Conservation (phyloP, 108 stramenopile genomes). For the Seminavis robusta region DNA sequence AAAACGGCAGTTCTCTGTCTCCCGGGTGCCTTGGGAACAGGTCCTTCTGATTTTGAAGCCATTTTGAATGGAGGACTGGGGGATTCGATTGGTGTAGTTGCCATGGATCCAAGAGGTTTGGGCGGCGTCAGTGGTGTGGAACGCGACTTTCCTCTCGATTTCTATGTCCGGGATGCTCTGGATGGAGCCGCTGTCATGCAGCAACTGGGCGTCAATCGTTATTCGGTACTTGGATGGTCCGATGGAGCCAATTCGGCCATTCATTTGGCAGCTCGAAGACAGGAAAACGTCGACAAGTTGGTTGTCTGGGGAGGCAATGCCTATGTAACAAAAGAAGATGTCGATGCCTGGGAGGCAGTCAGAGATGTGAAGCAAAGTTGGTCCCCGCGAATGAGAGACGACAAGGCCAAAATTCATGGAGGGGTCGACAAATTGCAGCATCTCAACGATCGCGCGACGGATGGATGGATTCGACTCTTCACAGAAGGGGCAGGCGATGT, state of each 20-base stretch:
- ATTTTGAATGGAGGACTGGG: slow-evolving; percentile 8
- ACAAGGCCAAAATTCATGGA: slow-evolving; percentile 7
- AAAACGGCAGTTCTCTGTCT: slow-evolving; percentile 9
- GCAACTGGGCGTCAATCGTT: slow-evolving; percentile 3
- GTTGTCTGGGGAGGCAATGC: slow-evolving; percentile 26
- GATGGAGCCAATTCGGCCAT: slow-evolving; percentile 23
- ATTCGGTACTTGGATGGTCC: slow-evolving; percentile 24
- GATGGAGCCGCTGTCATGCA: slow-evolving; percentile 25
- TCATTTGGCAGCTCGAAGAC: slow-evolving; percentile 19
- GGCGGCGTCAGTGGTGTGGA: background rate
- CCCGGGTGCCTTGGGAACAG: slow-evolving; percentile 27
- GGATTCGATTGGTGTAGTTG: slow-evolving; percentile 7
- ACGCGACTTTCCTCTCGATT: slow-evolving; percentile 18
- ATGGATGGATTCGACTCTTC: slow-evolving; percentile 16
- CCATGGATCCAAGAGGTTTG: slow-evolving; percentile 20
- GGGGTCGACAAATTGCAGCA: slow-evolving; percentile 8
- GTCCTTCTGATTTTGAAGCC: slow-evolving; percentile 15
- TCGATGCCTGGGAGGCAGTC: slow-evolving; percentile 17
- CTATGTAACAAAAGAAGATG: slow-evolving; percentile 19
- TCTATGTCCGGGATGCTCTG: slow-evolving; percentile 23
- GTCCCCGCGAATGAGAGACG: slow-evolving; percentile 9
- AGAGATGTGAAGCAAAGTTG: slow-evolving; percentile 9
- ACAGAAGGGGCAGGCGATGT: slow-evolving; percentile 3
- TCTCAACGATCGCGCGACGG: slow-evolving; percentile 19
- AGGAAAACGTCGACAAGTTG: slow-evolving; percentile 6